Base-by-base conservation (phyloP, 1,139 yeast genomes). In the Taphrina deformans region DNA sequence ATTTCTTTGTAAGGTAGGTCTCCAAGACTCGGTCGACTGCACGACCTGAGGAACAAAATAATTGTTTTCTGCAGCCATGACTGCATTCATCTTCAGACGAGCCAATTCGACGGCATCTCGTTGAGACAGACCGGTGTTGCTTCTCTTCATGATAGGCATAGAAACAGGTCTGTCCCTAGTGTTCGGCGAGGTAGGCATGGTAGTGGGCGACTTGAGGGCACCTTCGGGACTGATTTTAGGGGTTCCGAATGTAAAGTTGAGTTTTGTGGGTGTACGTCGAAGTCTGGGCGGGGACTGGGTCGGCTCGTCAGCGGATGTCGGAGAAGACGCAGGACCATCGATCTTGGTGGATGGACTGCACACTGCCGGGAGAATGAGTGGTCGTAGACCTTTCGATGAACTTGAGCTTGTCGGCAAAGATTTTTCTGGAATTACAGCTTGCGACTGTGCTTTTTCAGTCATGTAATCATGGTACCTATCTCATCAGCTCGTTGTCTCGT, bases 101-200 rank as follows among this genome's bases (percentile, higher is more conserved):
- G 46, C 58, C 12, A 53, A 14, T 23, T 53, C 48, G 31, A 31
- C 58, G 3, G 58, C 58, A 38, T 53, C 58, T n/a, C 18, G 31
- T 14, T 53, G 58, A 10, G 58, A 38, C 4, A 53, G 29, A 24
- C 48, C 48, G 10, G 58, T 35, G 16, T 53, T 53, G 21, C 16
- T 14, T n/a, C 58, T 16, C 24, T 16, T n/a, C 35, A 48, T 44
- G 27, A 23, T 27, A 12, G 48, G 48, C 48, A 44, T 44, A 9
- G 48, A 44, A 7, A 23, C 27, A 2, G 48, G 48, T 23, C 48
- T 10, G 7, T 5, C 27, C 10, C 24, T 7, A 10, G 24, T 12
- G 10, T 27, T 27, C 12, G 48, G 48, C 3, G 48, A 21, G 24
- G 26, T 10, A 18, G 48, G 48, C 24, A 23, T 10, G 24, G 4